These are phyloP conservation scores for Yueomyces sp. DNA, from an alignment of 1,139 yeast species.

Conservation along the genomic window DNA sequence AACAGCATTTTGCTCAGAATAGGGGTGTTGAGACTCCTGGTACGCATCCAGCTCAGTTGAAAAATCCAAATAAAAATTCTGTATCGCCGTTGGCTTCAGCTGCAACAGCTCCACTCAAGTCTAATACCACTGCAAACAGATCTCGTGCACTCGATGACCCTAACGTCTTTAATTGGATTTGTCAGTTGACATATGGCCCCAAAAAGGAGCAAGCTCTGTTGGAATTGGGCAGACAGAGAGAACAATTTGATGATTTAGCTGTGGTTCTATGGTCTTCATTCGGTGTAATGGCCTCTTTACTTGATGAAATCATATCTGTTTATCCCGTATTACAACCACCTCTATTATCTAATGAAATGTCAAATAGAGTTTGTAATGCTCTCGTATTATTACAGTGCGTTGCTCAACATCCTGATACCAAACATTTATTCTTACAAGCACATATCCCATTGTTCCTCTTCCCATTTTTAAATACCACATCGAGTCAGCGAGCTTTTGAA, in stretches of 20 bases:
- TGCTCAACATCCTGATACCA: conserved; percentile 86
- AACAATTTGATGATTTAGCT: conserved; percentile 88
- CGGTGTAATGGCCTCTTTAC: conserved; percentile 86
- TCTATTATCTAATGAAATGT: conserved; percentile 69
- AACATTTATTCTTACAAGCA: conserved; percentile 73
- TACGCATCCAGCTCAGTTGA: too few relatives aligned
- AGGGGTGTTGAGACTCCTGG: too few relatives aligned
- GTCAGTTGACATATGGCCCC: conserved; percentile 79
- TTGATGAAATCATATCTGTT: conserved; percentile 82
- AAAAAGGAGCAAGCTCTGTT: conserved; percentile 84
- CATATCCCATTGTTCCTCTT: conserved; percentile 85
- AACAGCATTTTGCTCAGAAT: too few relatives aligned
- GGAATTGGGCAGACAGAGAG: conserved; percentile 88
- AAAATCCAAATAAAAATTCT: too few relatives aligned
- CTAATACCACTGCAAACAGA: conserved; percentile 2
- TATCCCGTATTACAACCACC: conserved; percentile 88
- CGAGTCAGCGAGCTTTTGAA: conserved; percentile 87
- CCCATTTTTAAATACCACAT: conserved; percentile 86
- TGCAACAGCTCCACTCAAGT: neutral
- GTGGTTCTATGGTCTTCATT: conserved; percentile 89
- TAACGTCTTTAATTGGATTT: conserved; percentile 81
- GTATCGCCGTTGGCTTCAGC: neutral
- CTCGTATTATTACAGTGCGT: conserved; percentile 90
- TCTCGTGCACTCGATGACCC: conserved; percentile 66
- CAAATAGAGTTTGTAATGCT: conserved; percentile 92